phyloP scores from a whole-genome alignment of 768 basidiomycete genomes.

The Hericium erinaceus region DNA sequence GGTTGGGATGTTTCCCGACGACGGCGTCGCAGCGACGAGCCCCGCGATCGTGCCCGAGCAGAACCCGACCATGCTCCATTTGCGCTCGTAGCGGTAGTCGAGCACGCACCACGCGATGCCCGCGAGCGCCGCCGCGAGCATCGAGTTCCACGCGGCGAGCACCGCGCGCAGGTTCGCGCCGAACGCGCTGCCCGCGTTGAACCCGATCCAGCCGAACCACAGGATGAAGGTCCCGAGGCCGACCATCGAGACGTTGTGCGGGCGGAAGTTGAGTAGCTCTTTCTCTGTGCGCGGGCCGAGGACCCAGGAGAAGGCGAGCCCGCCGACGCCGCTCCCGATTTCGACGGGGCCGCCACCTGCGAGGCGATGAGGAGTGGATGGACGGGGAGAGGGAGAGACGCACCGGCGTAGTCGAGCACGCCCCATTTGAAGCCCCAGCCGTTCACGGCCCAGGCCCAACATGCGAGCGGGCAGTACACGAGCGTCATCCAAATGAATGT shows the following conservation, averaged over 20 bases:
- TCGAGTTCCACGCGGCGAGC: slow-evolving; percentile 82
- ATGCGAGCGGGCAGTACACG: slow-evolving; percentile 83
- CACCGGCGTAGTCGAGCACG: slow-evolving; percentile 81
- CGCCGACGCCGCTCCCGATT: slow-evolving; percentile 76
- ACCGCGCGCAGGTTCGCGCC: slow-evolving; percentile 81
- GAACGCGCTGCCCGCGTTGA: slow-evolving; percentile 87
- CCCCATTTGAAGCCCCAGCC: slow-evolving; percentile 87
- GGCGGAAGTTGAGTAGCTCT: slow-evolving; percentile 71
- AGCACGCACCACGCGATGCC: slow-evolving; percentile 78
- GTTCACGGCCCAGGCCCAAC: slow-evolving; percentile 72
- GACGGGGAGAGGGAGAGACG: slow-evolving; percentile 7
- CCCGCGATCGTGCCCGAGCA: slow-evolving; percentile 88
- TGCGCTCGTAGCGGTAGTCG: slow-evolving; percentile 71
- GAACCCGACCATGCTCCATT: slow-evolving; percentile 87
- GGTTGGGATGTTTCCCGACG: slow-evolving; percentile 70
- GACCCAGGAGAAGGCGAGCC: slow-evolving; percentile 80
- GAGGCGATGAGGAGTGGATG: background rate
- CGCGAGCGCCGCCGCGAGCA: slow-evolving; percentile 74
- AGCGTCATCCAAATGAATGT: slow-evolving; percentile 80
- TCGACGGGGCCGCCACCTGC: slow-evolving; percentile 82
- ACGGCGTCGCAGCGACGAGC: slow-evolving; percentile 82
- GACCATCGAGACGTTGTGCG: slow-evolving; percentile 81
- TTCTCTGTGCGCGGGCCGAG: slow-evolving; percentile 72
- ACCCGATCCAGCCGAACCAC: slow-evolving; percentile 94
- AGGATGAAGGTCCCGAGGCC: slow-evolving; percentile 81